Conservation (phyloP, 306 rosid genomes). For the Cicer bijugum region DNA sequence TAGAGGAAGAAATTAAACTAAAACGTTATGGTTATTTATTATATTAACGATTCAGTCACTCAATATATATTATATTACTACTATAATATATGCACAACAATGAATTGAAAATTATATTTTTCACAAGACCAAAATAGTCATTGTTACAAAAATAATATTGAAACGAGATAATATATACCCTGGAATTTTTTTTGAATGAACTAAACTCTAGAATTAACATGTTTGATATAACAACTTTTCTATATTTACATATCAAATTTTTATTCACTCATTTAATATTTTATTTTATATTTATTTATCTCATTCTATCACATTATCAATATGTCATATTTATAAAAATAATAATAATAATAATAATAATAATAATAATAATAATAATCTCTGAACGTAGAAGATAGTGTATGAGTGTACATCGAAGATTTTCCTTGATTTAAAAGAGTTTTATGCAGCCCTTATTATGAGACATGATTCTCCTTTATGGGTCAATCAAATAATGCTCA, state of each 20-base stretch:
- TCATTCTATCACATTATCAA: no score
- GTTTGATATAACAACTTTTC: no score
- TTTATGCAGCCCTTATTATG: conserved; percentile 29
- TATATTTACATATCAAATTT: no score
- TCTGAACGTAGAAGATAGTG: no score
- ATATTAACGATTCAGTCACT: background rate
- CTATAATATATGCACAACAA: background rate
- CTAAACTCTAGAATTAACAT: no score
- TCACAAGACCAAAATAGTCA: background rate
- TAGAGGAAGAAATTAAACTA: conserved; percentile 10
- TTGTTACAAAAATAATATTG: background rate
- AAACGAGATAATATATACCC: background rate
- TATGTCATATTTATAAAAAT: no score
- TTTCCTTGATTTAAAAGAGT: conserved; percentile 14
- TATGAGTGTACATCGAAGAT: no score
- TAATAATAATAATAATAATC: no score
- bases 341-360: no score
- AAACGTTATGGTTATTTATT: background rate
- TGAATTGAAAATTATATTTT: background rate
- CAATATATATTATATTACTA: conserved; percentile 5
- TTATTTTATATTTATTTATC: no score
- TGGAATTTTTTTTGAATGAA: background rate
- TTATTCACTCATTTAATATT: no score
- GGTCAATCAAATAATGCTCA: conserved; percentile 43
- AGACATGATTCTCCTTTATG: conserved; percentile 64